Conservation (phyloP, 768 basidiomycete species). For the Saitozyma sp. region DNA sequence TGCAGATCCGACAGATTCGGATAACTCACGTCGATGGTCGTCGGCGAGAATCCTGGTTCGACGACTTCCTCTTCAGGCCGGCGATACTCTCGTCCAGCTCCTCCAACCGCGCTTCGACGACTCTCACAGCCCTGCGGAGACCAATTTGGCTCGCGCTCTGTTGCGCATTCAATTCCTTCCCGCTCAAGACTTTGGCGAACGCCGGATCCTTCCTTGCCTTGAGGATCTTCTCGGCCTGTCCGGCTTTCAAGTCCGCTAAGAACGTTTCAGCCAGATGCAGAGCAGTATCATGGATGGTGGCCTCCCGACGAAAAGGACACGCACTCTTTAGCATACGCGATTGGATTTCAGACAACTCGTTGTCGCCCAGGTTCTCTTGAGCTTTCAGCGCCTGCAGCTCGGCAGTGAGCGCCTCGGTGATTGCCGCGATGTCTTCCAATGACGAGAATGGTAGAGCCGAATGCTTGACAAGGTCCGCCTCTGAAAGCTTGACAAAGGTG, state of each 20-base stretch:
- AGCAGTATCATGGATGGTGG: neutral
- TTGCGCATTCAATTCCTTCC: slow-evolving; percentile 81
- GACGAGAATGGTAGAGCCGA: slow-evolving; percentile 58
- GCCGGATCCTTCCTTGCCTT: slow-evolving; percentile 75
- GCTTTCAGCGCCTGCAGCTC: slow-evolving; percentile 26
- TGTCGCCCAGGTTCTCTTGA: slow-evolving; percentile 15
- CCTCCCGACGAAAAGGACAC: slow-evolving; percentile 2
- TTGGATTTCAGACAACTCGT: slow-evolving; percentile 44
- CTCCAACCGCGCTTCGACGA: slow-evolving; percentile 69
- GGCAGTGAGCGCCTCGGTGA: slow-evolving; percentile 23
- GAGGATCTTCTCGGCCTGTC: slow-evolving; percentile 77
- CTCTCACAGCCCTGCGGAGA: slow-evolving; percentile 70
- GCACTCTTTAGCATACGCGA: slow-evolving; percentile 48
- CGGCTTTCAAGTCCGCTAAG: slow-evolving; percentile 73
- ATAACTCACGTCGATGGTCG: neutral
- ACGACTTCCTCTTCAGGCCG: neutral
- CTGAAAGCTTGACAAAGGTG: slow-evolving; percentile 52
- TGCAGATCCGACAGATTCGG: slow-evolving; percentile 6
- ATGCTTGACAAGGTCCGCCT: slow-evolving; percentile 62
- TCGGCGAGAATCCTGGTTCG: neutral
- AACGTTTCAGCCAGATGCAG: neutral
- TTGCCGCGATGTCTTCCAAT: slow-evolving; percentile 61
- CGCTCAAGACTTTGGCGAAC: slow-evolving; percentile 71
- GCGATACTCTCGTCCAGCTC: slow-evolving; percentile 63
- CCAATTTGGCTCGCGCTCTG: slow-evolving; percentile 78